Percentiles rank a stretch among this genome's conserved stretches.
phyloP scores from a whole-genome alignment of 2,329 filamentous ascomycete genomes.

The Aspergillus neoniger region DNA sequence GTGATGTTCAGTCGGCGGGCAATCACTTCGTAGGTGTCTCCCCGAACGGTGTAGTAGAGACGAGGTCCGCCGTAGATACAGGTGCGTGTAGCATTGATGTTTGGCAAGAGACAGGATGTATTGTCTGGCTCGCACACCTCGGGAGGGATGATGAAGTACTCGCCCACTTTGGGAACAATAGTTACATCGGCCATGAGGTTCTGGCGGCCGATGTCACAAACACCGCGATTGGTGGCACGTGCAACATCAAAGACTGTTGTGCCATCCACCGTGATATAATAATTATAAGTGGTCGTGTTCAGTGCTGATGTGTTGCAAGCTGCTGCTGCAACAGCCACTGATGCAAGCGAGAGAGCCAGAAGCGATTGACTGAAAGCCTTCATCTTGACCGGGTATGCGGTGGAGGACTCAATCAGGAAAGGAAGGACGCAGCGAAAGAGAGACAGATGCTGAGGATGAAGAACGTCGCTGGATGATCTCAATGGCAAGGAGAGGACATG shows the following conservation, averaged over 20 bases:
- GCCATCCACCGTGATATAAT: not conserved
- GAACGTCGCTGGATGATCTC: not conserved
- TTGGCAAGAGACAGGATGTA: constrained; percentile 15
- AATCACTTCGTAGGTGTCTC: constrained; percentile 20
- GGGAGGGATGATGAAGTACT: constrained; percentile 17
- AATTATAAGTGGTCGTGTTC: constrained; percentile 7
- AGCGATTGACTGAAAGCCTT: not conserved
- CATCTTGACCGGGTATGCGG: not conserved
- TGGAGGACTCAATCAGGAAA: not conserved
- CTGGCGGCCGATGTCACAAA: constrained; percentile 16
- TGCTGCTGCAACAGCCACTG: not conserved
- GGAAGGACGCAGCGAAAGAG: not conserved
- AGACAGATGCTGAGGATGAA: not conserved
- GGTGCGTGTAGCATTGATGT: constrained; percentile 7
- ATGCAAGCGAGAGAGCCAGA: not conserved
- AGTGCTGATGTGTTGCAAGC: constrained; percentile 11
- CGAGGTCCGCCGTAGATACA: constrained; percentile 22
- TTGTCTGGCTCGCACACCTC: constrained; percentile 20
- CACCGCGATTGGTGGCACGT: constrained; percentile 12
- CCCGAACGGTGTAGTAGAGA: constrained; percentile 22
- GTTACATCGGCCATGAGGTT: constrained; percentile 23
- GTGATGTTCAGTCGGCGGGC: constrained; percentile 20
- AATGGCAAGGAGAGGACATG: not conserved
- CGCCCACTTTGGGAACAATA: constrained; percentile 16
- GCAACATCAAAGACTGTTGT: constrained; percentile 14